Base-by-base conservation (phyloP, 805 yeast species). In the Pichia pseudocactophila region DNA sequence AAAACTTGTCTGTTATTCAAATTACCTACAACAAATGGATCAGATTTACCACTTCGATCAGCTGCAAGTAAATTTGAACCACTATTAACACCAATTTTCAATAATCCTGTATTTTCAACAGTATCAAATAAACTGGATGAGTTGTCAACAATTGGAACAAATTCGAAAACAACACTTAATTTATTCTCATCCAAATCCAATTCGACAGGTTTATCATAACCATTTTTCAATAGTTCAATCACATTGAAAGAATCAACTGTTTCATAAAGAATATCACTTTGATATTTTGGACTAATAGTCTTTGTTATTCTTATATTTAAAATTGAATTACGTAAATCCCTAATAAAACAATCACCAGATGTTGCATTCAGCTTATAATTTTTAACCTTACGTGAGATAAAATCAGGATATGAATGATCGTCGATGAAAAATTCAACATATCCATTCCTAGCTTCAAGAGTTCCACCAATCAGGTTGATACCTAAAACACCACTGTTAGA, bases 1-100 rank as follows among this genome's bases (percentile, higher is more conserved):
- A 59, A 74, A 5, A 77, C 60, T 49, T 73, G 68, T 34, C 65
- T 54, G 7, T 76, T 80, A 55, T 81, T 79, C 15, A 80, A 56
- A 37, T 57, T 63, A n/a, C 83, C 58, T 19, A 61, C 62, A 36
- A 70, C 70, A 52, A 67, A 75, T 42, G 94, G 94, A 65, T 84
- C 94, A 3, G 90, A 80, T 54, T 78, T 79, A 42, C 92, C 92
- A 53, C 80, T 80, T 41, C 74, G 64, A 58, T 84, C 92, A 37
- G 76, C 82, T 7, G 87, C 62, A 38, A 60, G 55, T 45, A 84
- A 63, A 39, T 67, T 61, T 20, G 67, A 67, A 26, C 78, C 92
- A 37, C 74, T 68, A 31, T 79, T 53, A 41, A 84, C 63, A 31
- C 75, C 78, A 50, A 83, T 56, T 35, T 70, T 66, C 39, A 83